These are phyloP conservation scores for Gossypium schwendimanii DNA, from an alignment of 441 rosid genomes.

Conservation along the genomic window DNA sequence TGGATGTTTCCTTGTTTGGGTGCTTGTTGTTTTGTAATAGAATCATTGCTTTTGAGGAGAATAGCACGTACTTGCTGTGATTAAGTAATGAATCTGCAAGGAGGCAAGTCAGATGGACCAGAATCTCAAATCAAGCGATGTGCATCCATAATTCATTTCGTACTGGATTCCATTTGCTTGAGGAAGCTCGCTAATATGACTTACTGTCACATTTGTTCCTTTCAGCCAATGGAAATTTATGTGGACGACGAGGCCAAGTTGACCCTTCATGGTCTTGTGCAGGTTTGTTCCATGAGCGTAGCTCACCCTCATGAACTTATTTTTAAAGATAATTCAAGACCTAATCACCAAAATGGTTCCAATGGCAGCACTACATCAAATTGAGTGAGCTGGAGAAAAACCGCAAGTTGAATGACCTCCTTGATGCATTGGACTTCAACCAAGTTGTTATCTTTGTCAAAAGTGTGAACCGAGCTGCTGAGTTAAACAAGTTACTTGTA, in stretches of 20 bases:
- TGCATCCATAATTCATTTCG: slow-evolving; percentile 49
- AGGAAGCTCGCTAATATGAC: slow-evolving; percentile 60
- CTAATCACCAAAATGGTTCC: neutral
- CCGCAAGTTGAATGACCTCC: slow-evolving; percentile 90
- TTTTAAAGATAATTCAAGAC: neutral
- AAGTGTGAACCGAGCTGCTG: slow-evolving; percentile 91
- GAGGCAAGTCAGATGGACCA: slow-evolving; percentile 45
- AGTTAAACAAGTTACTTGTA: slow-evolving; percentile 79
- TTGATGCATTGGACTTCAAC: slow-evolving; percentile 94
- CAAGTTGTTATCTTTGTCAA: slow-evolving; percentile 95
- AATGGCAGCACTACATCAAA: slow-evolving; percentile 88
- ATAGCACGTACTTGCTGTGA: slow-evolving; percentile 21
- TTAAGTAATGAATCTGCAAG: slow-evolving; percentile 30
- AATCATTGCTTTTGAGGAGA: slow-evolving; percentile 13
- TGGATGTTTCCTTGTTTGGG: neutral
- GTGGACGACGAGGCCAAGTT: slow-evolving; percentile 95
- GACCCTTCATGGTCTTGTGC: slow-evolving; percentile 98
- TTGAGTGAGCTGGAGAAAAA: slow-evolving; percentile 91
- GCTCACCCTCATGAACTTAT: too few relatives aligned
- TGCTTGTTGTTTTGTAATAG: slow-evolving; percentile 6
- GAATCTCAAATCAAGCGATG: slow-evolving; percentile 39
- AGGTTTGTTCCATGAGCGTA: slow-evolving; percentile 32
- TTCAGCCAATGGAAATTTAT: slow-evolving; percentile 98
- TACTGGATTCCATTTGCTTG: slow-evolving; percentile 56
- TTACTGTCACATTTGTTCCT: slow-evolving; percentile 70